These are phyloP conservation scores for Plasmodium cynomolgi DNA, from an alignment of 169 alveolate species.

Conservation along the genomic window DNA sequence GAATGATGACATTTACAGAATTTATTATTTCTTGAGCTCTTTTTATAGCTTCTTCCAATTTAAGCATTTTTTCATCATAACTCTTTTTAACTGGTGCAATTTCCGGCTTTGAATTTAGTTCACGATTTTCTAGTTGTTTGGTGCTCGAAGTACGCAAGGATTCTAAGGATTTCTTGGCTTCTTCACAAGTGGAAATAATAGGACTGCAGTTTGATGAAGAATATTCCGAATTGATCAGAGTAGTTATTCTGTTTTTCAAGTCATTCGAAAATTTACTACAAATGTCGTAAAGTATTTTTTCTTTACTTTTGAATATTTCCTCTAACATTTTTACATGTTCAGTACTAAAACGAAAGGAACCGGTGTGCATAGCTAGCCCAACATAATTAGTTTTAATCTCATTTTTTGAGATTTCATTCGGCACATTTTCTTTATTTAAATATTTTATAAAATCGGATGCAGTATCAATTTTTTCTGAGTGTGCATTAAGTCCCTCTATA, in stretches of 20 bases:
- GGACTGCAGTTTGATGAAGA: neutral
- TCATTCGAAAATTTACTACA: neutral
- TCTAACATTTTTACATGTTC: neutral
- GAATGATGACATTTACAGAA: no score
- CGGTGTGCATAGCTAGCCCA: neutral
- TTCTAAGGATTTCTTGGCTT: no score
- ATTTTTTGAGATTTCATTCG: no score
- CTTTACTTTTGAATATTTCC: neutral
- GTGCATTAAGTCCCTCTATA: neutral
- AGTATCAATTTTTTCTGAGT: neutral
- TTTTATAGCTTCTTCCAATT: no score
- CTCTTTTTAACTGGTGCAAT: no score
- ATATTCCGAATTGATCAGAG: neutral
- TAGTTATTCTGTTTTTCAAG: neutral
- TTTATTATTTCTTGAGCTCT: no score
- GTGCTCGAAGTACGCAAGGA: no score
- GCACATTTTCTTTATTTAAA: neutral
- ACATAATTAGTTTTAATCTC: neutral
- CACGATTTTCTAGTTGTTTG: no score
- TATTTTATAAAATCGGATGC: neutral
- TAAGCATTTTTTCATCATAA: no score
- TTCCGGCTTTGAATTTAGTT: no score
- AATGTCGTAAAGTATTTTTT: neutral
- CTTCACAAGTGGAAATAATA: no score
- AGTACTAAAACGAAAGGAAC: neutral